Base-by-base conservation (phyloP, 2,329 filamentous ascomycete species). In the Fusarium citri region DNA sequence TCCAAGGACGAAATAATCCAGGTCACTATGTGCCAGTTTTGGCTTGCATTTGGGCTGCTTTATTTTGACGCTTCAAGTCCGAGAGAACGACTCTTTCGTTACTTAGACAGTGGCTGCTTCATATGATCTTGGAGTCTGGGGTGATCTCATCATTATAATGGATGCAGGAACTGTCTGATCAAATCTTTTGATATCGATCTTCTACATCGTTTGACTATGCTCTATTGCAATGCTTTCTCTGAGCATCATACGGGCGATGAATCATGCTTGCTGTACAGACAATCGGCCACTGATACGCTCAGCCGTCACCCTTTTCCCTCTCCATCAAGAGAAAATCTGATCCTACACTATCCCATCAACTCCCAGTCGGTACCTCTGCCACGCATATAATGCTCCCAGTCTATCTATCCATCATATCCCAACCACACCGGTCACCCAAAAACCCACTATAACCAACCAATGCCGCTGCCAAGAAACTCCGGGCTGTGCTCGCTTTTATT, bases 391-490 rank as follows among this genome's bases (percentile, higher is more conserved):
- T 16, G 31, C 18, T 47, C 28, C 15, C 41, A 16, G 49, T 53
- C 50, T 22, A 30, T 54, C 22, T 58, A 55, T 54, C 22, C 55
- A 57, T 65, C 46, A 45, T 46, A 5, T 41, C 48, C 31, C 34
- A 51, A 28, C 31, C 20, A 25, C 55, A 41, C 47, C 22, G 22
- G 41, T 23, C 46, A 34, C 46, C 54, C 48, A 40, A 54, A 37
- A 48, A 45, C 30, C 48, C 51, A 48, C 25, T 22, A 41, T 63
- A 41, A 25, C 56, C 56, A 59, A 62, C 53, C 51, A 68, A 61
- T 60, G 43, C 58, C 59, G 50, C 50, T 57, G n/a, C 48, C 40
- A 46, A 56, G 50, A 66, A 73, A 73, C 72, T 73, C 72, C 72
- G 23, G 64, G 72, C 56, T 56, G 69, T 70, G 66, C 55, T 73